A percentile compares a stretch with the other conserved stretches of the same genome.
phyloP scores from a whole-genome alignment of 2,329 filamentous ascomycete species.

The Zasmidium cellare region DNA sequence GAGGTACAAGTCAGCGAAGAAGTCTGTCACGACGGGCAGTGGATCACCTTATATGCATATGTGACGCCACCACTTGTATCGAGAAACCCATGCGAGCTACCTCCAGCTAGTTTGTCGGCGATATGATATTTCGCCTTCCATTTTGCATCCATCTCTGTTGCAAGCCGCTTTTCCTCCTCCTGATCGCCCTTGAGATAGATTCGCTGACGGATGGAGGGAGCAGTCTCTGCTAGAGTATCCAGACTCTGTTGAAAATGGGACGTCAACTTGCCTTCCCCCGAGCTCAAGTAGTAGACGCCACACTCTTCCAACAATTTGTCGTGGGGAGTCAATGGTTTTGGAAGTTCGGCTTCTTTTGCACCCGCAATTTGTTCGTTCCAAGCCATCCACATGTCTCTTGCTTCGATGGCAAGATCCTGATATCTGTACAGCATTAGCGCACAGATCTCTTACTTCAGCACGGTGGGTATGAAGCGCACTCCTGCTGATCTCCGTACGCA shows the following conservation, averaged over 20 bases:
- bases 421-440: conserved; percentile 13
- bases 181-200: conserved; percentile 2
- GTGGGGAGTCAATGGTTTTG: neutral
- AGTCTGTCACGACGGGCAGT: neutral
- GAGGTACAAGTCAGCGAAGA: neutral
- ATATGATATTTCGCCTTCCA: neutral
- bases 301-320: neutral
- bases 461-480: neutral
- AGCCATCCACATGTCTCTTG: conserved; percentile 33
- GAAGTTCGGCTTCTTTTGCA: neutral
- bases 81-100: neutral
- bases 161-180: neutral
- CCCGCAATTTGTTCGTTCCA: conserved; percentile 25
- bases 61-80: neutral
- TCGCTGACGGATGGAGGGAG: neutral
- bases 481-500: conserved; percentile 14
- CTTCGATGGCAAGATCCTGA: conserved; percentile 18
- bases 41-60: neutral
- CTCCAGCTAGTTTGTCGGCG: neutral
- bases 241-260: neutral
- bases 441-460: no score
- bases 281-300: neutral
- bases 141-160: neutral
- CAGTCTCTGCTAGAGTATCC: conserved; percentile 10
- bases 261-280: neutral